A percentile compares a stretch with the other conserved stretches of the same genome.
Evolutionary conservation across 78 protist genomes (phyloP).

Genomic region (Anaeramoeba flamelloides): DNA sequence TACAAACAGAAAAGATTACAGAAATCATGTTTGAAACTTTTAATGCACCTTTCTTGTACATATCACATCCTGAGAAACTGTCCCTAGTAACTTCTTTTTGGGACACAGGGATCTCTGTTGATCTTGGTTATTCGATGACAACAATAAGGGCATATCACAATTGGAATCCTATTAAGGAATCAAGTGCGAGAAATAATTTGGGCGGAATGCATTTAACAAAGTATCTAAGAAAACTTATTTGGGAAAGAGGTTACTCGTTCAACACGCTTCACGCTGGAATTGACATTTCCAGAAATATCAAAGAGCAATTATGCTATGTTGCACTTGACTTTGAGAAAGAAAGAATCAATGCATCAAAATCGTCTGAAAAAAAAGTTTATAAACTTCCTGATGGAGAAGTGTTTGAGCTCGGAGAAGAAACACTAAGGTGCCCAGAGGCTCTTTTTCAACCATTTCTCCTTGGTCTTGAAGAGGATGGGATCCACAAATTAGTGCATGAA

Average conservation of each 20-base stretch:
- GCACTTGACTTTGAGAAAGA: not conserved
- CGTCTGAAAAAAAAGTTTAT: not conserved
- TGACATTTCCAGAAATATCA: not conserved
- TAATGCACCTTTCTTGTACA: not conserved
- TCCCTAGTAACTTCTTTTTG: not conserved
- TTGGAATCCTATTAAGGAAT: not conserved
- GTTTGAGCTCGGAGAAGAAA: not conserved
- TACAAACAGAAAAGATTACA: not conserved
- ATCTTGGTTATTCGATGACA: not conserved
- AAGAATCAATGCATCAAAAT: not conserved
- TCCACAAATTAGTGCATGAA: not conserved
- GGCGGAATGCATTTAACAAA: not conserved
- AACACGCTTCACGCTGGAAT: not conserved
- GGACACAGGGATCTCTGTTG: not conserved
- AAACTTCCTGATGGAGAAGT: not conserved
- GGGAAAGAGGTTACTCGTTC: not conserved
- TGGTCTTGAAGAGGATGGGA: not conserved
- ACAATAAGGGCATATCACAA: not conserved
- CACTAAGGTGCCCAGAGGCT: not conserved
- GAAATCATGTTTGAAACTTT: not conserved
- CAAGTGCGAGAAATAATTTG: not conserved
- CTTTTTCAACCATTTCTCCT: not conserved
- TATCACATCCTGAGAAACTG: not conserved
- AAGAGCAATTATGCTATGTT: not conserved
- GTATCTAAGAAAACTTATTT: not conserved